Base-by-base conservation (phyloP, 345 rosid genomes). In the Reutealis trisperma region DNA sequence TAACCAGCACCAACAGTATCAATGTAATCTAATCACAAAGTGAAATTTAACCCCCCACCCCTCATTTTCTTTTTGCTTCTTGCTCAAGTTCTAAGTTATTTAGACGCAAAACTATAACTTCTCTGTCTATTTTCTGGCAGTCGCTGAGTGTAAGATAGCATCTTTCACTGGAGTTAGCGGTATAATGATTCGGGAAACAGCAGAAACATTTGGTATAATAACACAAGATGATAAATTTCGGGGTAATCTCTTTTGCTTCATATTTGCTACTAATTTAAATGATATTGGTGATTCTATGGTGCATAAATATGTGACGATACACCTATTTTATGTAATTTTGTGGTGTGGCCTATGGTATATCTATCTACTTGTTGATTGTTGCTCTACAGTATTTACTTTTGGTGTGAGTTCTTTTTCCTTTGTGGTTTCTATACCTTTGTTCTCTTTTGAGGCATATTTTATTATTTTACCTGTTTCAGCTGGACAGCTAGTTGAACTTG, bases 141-240 rank as follows among this genome's bases (percentile, higher is more conserved):
- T 96, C 83, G 92, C 89, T 30, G 91, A 92, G 42, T 89, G 96
- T 73, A 92, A 85, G 86, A 79, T 86, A 76, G 77, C 79, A 42
- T 84, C 93, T 72, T 82, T 89, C 75, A 85, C 83, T 76, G 97
- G 97, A 70, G 84, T 90, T 71, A 84, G 83, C 68, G 97, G 99
- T 67, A 86, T 93, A 74, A 84, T 96, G 96, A 84, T 91, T 78
- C 92, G 90, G n/a, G 99, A 93, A 88, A 96, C 98, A 81, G 86
- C 93, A 11, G 88, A 90, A 85, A 92, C 97, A 81, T 90, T 93
- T 88, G 96, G 92, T 67, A 84, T 96, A 69, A 84, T 96, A 70
- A 90, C 88, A 25, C 84, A 84, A 78, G 92, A 90, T 12, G 78
- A 96, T 73, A 85, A 86, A 81, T 72, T 95, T 67, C 77, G 22